Conservation (phyloP, 1,284 basidiomycete species). For the Pholiota adiposa region DNA sequence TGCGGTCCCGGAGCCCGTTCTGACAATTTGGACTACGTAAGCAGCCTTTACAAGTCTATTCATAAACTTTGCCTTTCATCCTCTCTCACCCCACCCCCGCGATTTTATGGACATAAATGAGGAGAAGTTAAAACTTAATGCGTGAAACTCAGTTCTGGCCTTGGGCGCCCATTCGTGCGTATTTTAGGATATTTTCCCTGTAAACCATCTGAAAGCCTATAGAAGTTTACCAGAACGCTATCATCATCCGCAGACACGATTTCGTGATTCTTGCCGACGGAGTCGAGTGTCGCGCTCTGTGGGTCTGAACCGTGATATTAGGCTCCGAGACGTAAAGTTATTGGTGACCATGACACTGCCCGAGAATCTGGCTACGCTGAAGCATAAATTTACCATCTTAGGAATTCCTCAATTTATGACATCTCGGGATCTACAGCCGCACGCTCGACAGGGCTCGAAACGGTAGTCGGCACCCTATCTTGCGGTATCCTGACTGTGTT, state of each 20-base stretch:
- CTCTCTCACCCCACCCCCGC: no score
- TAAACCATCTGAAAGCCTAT: no score
- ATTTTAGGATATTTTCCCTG: no score
- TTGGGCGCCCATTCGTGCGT: no score
- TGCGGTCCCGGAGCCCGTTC: not conserved
- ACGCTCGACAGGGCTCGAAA: not conserved
- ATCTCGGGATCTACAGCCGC: not conserved
- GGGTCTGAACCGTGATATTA: not conserved
- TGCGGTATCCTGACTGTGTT: not conserved
- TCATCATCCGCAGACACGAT: no score
- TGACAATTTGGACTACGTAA: not conserved
- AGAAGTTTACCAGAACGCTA: no score
- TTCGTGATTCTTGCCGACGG: not conserved
- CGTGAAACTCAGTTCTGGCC: no score
- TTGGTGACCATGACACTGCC: not conserved
- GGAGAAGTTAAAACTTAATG: no score
- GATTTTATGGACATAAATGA: no score
- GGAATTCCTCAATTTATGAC: not conserved
- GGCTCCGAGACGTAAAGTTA: not conserved
- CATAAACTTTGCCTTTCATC: not conserved
- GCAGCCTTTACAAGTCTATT: not conserved
- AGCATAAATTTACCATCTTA: not conserved
- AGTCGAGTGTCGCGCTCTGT: not conserved
- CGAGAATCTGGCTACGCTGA: not conserved
- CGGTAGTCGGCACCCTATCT: not conserved